phyloP scores from a whole-genome alignment of 305 asterid genomes.

The Fraxinus platypoda region DNA sequence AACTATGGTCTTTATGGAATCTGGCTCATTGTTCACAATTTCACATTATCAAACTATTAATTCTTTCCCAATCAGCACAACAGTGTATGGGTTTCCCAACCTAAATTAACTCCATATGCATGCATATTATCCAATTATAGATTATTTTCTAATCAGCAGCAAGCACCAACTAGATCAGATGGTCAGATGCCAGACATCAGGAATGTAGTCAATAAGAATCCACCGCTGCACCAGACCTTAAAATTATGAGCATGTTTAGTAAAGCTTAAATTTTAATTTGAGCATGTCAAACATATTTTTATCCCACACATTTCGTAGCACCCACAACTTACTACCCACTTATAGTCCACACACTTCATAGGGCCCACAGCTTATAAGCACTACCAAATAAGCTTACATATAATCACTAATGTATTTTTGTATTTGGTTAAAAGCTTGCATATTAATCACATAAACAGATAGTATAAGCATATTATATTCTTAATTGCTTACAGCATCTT shows the following conservation, averaged over 20 bases:
- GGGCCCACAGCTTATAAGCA: not conserved
- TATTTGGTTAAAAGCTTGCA: not conserved
- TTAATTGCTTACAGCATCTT: constrained; percentile 82
- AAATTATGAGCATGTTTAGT: not conserved
- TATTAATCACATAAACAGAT: not conserved
- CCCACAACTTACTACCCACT: not conserved
- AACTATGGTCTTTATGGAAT: not conserved
- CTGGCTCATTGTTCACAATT: not conserved
- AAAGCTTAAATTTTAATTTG: not conserved
- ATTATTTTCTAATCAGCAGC: not conserved
- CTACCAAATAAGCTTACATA: not conserved
- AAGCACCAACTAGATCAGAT: not conserved
- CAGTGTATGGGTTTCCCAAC: not conserved
- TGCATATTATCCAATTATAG: not conserved
- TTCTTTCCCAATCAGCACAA: not conserved
- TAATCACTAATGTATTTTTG: not conserved
- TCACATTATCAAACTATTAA: not conserved
- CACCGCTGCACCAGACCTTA: not conserved
- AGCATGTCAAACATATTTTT: not conserved
- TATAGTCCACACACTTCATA: not conserved
- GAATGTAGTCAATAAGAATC: not conserved
- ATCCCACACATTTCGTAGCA: not conserved
- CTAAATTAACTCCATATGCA: not conserved
- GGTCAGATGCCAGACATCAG: not conserved
- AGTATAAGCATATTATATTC: not conserved